These are phyloP conservation scores for Daedaleopsis nitida DNA, from an alignment of 768 basidiomycete species.

Conservation along the genomic window DNA sequence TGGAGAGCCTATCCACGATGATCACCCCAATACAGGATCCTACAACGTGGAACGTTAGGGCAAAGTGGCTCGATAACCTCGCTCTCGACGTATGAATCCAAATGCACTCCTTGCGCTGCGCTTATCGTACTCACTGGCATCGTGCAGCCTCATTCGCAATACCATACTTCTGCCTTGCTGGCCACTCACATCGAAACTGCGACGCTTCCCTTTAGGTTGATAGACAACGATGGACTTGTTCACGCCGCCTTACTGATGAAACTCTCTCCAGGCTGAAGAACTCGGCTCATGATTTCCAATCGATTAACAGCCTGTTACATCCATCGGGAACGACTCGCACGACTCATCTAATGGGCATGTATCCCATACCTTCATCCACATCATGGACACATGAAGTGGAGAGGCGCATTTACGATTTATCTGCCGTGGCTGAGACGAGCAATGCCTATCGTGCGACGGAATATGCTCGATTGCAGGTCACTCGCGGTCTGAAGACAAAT, in stretches of 20 bases:
- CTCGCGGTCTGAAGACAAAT: conserved; percentile 55
- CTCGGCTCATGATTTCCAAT: conserved; percentile 42
- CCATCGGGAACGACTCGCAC: conserved; percentile 57
- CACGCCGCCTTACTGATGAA: neutral
- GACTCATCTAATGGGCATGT: conserved; percentile 54
- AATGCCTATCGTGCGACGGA: conserved; percentile 1
- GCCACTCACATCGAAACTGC: conserved; percentile 39
- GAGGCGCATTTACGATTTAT: conserved; percentile 23
- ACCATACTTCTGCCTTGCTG: conserved; percentile 38
- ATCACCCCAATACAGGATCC: conserved; percentile 36
- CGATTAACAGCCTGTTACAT: conserved; percentile 50
- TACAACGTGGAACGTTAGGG: conserved; percentile 19
- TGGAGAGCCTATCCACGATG: conserved; percentile 32
- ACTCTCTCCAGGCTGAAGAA: conserved; percentile 35
- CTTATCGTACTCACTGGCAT: neutral
- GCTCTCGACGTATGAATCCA: conserved; percentile 27
- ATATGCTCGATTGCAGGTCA: conserved; percentile 54
- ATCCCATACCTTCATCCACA: conserved; percentile 39
- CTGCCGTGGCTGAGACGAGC: neutral
- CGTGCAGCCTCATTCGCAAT: conserved; percentile 25
- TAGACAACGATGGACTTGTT: neutral
- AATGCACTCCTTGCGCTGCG: neutral
- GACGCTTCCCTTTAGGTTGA: conserved; percentile 37
- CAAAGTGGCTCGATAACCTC: conserved; percentile 31
- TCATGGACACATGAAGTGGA: conserved; percentile 9